A percentile compares a stretch with the other conserved stretches of the same genome.
Conservation (phyloP, 192 early-diverging fungal genomes). For the Coemansia sp. region DNA sequence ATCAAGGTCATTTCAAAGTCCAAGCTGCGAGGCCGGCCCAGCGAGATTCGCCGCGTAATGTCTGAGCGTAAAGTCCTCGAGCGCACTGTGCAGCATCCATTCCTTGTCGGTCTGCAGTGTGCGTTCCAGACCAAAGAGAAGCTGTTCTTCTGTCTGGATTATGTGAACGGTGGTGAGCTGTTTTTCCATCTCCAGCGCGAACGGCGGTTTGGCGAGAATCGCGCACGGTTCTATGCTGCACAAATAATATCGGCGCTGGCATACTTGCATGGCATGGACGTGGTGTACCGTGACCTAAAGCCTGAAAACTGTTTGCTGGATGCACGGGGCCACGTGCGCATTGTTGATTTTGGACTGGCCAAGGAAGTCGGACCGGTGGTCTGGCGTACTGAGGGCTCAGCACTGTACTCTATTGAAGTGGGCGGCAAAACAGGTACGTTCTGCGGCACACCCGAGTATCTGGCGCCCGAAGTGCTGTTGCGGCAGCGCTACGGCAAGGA, state of each 20-base stretch:
- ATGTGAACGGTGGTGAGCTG: constrained; percentile 74
- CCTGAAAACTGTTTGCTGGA: constrained; percentile 71
- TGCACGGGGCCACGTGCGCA: constrained; percentile 71
- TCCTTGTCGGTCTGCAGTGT: constrained; percentile 70
- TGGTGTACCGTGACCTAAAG: constrained; percentile 71
- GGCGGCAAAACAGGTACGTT: constrained; percentile 70
- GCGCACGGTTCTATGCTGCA: constrained; percentile 61
- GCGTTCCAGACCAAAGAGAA: constrained; percentile 76
- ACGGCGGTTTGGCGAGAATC: constrained; percentile 60
- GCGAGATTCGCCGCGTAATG: constrained; percentile 65
- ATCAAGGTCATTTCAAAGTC: constrained; percentile 75
- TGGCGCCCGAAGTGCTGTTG: constrained; percentile 71
- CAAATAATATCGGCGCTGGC: constrained; percentile 56
- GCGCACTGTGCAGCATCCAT: constrained; percentile 57
- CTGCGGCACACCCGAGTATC: constrained; percentile 75
- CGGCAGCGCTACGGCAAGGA: constrained; percentile 65
- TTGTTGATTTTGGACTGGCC: constrained; percentile 87
- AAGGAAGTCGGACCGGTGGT: constrained; percentile 67
- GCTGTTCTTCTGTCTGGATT: constrained; percentile 72
- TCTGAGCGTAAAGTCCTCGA: constrained; percentile 67
- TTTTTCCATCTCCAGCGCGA: constrained; percentile 72
- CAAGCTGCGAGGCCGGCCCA: constrained; percentile 62
- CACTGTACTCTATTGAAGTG: constrained; percentile 53
- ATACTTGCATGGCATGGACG: constrained; percentile 58
- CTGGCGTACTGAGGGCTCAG: constrained; percentile 79